phyloP scores from a whole-genome alignment of 257 asterid species.

The Solanum okadae region DNA sequence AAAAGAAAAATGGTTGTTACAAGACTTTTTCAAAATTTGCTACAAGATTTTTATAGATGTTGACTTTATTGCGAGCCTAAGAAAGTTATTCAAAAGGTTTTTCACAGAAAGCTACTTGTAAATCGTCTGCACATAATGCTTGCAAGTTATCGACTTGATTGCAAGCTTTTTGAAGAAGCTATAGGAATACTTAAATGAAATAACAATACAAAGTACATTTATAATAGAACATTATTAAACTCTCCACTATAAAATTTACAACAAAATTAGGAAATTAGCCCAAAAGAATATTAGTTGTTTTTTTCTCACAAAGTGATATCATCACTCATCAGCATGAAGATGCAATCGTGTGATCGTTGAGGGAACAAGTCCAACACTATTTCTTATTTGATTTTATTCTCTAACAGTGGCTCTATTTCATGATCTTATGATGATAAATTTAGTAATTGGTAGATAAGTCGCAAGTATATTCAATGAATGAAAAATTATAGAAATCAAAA shows the following conservation, averaged over 20 bases:
- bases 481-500: too few species aligned
- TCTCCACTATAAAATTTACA: not conserved
- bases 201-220: not conserved
- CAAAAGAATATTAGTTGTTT: not conserved
- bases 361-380: too few species aligned
- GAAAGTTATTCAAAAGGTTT: too few species aligned
- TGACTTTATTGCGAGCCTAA: too few species aligned
- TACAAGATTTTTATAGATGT: not conserved
- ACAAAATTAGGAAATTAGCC: not conserved
- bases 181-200: too few species aligned
- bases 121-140: accelerated
- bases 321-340: not conserved
- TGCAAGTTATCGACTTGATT: too few species aligned
- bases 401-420: not conserved
- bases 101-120: too few species aligned
- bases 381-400: not conserved
- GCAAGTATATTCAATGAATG: too few species aligned
- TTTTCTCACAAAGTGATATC: not conserved
- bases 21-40: not conserved
- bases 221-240: too few species aligned
- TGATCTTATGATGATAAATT: not conserved
- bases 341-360: not conserved
- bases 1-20: not conserved
- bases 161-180: not conserved
- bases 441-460: not conserved